Base-by-base conservation (phyloP, 768 basidiomycete species). In the Phaeotremella skinneri region DNA sequence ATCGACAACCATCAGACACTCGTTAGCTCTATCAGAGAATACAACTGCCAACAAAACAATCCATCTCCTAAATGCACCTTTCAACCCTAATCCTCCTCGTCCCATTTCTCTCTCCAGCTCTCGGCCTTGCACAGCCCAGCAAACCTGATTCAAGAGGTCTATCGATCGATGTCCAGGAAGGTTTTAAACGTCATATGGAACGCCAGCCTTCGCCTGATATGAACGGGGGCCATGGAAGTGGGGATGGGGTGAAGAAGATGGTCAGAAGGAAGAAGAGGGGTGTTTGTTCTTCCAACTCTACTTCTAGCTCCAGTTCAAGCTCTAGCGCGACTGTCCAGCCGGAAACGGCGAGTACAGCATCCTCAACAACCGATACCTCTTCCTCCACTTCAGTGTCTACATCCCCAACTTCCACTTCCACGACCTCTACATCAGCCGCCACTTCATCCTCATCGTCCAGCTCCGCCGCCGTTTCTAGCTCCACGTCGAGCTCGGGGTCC, bases 241-340 rank as follows among this genome's bases (percentile, higher is more conserved):
- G 20, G 17, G 45, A 32, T 14, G 45, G 31, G 14, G 26, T 30
- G 25, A 50, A 41, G 49, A 50, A 39, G 29, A 25, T 41, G 49
- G 49, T 34, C 21, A 58, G 34, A 32, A 39, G 49, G 37, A 42
- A 58, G 56, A 58, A 58, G 56, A 58, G 29, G 49, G 42, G 56
- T 13, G 17, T 31, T 14, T 56, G 43, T 56, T 20, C 27, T 16
- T 14, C 31, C 25, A 21, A 32, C 16, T 9, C 23, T 25, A 23
- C 53, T 13, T 16, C 25, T 4, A 9, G 21, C 25, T 27, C 21
- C 41, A 9, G 21, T 21, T 31, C 30, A 7, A 23, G 30, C 32
- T 34, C 27, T 45, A 4, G 16, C 13, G 25, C 31, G 6, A 11
- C 31, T 23, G 43, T 21, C 21, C 27, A 37, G 6, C 27, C 13